Conservation (phyloP, 495 filamentous ascomycete species). For the Penicillium waksmanii region DNA sequence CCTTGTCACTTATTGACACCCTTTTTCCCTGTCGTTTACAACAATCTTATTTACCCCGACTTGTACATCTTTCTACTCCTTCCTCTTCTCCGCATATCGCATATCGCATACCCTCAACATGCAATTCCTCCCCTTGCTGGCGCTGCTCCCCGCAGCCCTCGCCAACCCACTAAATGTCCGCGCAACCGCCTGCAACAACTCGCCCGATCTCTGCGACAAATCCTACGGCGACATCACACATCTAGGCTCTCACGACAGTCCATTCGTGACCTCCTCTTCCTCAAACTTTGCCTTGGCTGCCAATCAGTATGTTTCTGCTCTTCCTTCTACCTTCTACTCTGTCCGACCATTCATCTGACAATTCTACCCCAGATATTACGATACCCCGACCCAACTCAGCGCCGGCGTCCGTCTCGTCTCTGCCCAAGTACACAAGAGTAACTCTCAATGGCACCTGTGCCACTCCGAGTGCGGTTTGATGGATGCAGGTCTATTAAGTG, state of each 20-base stretch:
- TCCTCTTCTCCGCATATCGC: no score
- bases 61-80: no score
- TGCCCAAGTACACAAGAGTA: conserved; percentile 67
- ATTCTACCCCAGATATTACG: conserved; percentile 52
- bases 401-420: conserved; percentile 73
- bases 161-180: conserved; percentile 37
- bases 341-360: background rate
- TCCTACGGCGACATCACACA: conserved; percentile 65
- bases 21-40: conserved; percentile 3
- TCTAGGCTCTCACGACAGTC: conserved; percentile 66
- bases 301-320: conserved; percentile 59
- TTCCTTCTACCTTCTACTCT: background rate
- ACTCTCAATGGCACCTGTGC: conserved; percentile 64
- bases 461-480: conserved; percentile 65
- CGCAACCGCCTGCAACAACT: conserved; percentile 63
- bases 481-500: conserved; percentile 66
- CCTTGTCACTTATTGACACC: conserved; percentile 11
- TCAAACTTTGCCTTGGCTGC: conserved; percentile 59
- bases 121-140: conserved; percentile 33
- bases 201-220: conserved; percentile 59
- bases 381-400: conserved; percentile 70
- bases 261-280: conserved; percentile 57
- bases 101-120: conserved; percentile 23
- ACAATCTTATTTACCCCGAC: background rate
- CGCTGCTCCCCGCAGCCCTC: conserved; percentile 36